These are phyloP conservation scores for Onygenales sp. DNA, from an alignment of 2,329 filamentous ascomycete species.

Conservation along the genomic window DNA sequence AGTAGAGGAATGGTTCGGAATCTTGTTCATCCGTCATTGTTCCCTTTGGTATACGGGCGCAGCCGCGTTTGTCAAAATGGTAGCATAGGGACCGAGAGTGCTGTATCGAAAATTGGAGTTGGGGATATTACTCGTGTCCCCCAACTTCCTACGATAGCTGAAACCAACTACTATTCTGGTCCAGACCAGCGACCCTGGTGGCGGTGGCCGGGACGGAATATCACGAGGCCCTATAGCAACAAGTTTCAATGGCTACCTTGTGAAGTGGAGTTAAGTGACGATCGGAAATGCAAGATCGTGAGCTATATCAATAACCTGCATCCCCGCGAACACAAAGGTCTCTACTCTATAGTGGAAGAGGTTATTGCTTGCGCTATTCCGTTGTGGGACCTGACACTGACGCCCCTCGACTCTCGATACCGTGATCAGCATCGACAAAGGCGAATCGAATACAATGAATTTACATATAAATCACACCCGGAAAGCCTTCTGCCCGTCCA, in stretches of 20 bases:
- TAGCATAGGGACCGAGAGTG: no score
- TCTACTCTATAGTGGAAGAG: slow-evolving; percentile 25
- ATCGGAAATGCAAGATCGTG: slow-evolving; percentile 12
- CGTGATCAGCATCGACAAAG: not conserved
- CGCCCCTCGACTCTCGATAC: slow-evolving; percentile 4
- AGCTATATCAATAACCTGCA: slow-evolving; percentile 35
- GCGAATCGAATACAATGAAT: slow-evolving; percentile 6
- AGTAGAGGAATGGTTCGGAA: no score
- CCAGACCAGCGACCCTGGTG: no score
- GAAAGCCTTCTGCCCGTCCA: slow-evolving; percentile 11
- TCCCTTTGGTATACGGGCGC: no score
- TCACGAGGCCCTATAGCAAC: slow-evolving; percentile 13
- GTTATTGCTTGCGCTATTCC: slow-evolving; percentile 23
- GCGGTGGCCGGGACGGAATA: no score
- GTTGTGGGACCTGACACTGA: slow-evolving; percentile 23
- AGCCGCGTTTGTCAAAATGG: no score
- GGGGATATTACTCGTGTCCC: no score
- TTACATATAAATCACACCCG: slow-evolving; percentile 9
- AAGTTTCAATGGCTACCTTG: slow-evolving; percentile 37
- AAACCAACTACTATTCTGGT: no score
- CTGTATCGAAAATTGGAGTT: no score
- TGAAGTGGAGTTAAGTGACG: slow-evolving; percentile 16
- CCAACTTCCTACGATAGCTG: no score
- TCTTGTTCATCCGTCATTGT: no score
- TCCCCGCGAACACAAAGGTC: slow-evolving; percentile 17